Evolutionary conservation across 768 basidiomycete genomes (phyloP), one percentile per base, ranked within the genome.

Genomic region (Lactarius akahatsu): DNA sequence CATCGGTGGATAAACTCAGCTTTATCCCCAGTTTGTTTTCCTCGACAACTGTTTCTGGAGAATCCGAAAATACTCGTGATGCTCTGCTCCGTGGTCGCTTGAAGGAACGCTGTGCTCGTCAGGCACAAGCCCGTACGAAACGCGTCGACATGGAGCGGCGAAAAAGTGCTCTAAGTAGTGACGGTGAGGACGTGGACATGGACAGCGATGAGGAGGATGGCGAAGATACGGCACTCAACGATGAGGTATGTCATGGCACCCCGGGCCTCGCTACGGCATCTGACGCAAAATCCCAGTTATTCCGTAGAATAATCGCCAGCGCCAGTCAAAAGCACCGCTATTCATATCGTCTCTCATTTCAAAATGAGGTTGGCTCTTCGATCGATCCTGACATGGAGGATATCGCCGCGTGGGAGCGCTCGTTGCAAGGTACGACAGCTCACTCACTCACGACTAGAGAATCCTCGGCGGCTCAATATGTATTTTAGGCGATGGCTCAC

Each of bases 371-470:
- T 3, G 90, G 90, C 6, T 89, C 88, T 18, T 91, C 90, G 1
- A 84, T 90, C 65, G 90, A 91, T 72, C 90, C 90, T 5, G 85
- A 85, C 73, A 76, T 90, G 72, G 88, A 91, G 40, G 88, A 90
- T 64, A 74, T 83, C 4, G 76, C 70, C 26, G 72, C 74, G n/a
- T 90, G 88, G 89, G 89, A 90, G 73, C 71, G 75, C 34, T 85
- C 85, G 55, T 72, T 89, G 4, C 72, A 71, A 70, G 81, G 87
- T 81, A 64, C 64, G 76, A 4, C 26, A 13, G 26, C 34, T 30
- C 8, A 23, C 30, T 6, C 36, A 47, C 30, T 6, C 36, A 41
- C 18, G 41, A 2, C 65, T 58, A 36, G 18, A 38, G 36, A 26
- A 66, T 57, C 23, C 45, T 57, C 54, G 3, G 16, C n/a, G 30